A percentile compares a stretch with the other conserved stretches of the same genome.
Conservation (phyloP, 805 yeast species). For the Pichia deserticola region DNA sequence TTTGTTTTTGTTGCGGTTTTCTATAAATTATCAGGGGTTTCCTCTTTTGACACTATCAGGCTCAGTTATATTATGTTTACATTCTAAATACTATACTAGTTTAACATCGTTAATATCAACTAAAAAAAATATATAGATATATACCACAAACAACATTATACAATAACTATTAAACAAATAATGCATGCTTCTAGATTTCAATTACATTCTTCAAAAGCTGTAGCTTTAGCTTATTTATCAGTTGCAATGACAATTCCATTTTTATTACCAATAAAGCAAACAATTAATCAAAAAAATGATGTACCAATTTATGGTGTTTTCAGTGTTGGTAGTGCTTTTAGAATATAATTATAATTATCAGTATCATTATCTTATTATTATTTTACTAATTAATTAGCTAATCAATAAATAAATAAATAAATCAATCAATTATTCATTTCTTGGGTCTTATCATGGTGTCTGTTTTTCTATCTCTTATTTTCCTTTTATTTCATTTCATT, state of each 20-base stretch:
- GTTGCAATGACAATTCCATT: conserved; percentile 31
- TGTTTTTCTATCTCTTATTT: too few relatives aligned
- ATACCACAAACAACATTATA: neutral
- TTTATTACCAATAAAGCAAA: conserved; percentile 26
- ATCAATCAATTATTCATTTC: neutral
- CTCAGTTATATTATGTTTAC: too few relatives aligned
- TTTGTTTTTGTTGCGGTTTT: too few relatives aligned
- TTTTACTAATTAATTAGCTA: neutral
- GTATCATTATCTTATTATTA: neutral
- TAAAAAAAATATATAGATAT: too few relatives aligned
- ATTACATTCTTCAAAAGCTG: conserved; percentile 11
- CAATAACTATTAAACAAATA: neutral
- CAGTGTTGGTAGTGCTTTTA: conserved; percentile 26
- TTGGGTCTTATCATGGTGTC: neutral
- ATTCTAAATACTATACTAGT: too few relatives aligned
- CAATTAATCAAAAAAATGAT: conserved; percentile 17
- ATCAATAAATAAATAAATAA: too few relatives aligned
- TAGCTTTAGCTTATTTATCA: conserved; percentile 26
- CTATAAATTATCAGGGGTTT: too few relatives aligned
- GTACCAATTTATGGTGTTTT: conserved; percentile 21
- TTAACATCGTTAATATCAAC: too few relatives aligned
- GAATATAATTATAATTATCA: conserved; percentile 17
- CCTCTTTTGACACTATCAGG: too few relatives aligned
- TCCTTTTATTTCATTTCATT: too few relatives aligned
- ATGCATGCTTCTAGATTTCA: conserved; percentile 2